Evolutionary conservation across 176 grass and related monocot species (phyloP), one percentile per base, ranked within the genome.

Genomic region (Ensete ventricosum): DNA sequence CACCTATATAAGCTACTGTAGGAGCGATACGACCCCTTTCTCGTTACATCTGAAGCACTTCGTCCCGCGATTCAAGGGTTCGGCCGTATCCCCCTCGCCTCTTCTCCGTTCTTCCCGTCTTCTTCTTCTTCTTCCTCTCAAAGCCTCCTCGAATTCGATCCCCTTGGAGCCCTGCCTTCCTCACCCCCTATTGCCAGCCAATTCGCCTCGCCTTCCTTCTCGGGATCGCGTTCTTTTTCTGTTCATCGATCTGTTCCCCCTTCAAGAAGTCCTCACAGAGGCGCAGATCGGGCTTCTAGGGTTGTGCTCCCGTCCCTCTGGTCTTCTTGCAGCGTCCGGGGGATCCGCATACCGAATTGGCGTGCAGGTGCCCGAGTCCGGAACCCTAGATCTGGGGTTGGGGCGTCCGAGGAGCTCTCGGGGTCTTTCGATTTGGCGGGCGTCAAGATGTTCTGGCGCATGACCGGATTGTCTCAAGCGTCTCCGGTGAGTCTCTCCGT

Each of bases 381-480:
- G 60, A 82, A 80, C 54, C 48, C 73, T 90, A 86, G 87, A 83
- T 70, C 13, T 50, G 60, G 62, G 68, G 7, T 52, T 50, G 80
- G 50, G 55, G 74, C 14, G 2, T 17, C 22, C 49, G 8, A n/a
- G 23, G 62, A 67, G 63, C 12, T 23, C 22, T 21, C 60, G 68
- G 52, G 54, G 53, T 59, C 68, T 67, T 23, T 58, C 50, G 51
- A 27, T 75, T 23, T 52, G 54, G 77, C 16, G 74, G 16, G 17
- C 62, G 54, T 53, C 87, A 93, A 89, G 80, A 97, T 97, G 94
- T 97, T 97, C 77, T 97, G 94, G 94, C 94, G 89, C 23, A 87
- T 97, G 75, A 89, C 94, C 57, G 90, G 90, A 66, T 71, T 93
- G 17, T 88, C 90, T 17, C 78, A 88, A 8, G 70, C 90, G 19